A percentile compares a stretch with the other conserved stretches of the same genome.
Conservation (phyloP, 805 yeast genomes). For the Pichia membranifaciens region DNA sequence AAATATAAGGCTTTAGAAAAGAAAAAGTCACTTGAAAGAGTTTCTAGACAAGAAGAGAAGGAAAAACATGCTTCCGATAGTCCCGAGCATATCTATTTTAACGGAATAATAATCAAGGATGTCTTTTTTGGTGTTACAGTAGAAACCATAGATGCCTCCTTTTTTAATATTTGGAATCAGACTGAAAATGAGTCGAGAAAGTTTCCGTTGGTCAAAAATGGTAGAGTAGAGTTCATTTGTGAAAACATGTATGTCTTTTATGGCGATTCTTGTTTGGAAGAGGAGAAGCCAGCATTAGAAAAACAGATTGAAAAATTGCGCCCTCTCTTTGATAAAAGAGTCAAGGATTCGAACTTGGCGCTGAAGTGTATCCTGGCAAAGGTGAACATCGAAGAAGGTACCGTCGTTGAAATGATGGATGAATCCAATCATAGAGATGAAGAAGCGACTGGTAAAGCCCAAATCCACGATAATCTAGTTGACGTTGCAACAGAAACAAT, state of each 20-base stretch:
- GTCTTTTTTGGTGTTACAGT: constrained; percentile 48
- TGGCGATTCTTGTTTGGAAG: constrained; percentile 9
- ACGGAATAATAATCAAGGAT: constrained; percentile 51
- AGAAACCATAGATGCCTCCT: constrained; percentile 35
- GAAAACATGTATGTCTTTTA: constrained; percentile 21
- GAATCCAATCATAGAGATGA: background rate
- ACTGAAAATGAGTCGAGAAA: background rate
- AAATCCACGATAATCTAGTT: background rate
- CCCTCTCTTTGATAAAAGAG: constrained; percentile 29
- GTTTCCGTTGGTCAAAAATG: constrained; percentile 8
- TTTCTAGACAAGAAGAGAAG: background rate
- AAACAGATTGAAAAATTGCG: constrained; percentile 37
- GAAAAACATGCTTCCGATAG: background rate
- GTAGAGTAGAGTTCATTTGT: constrained; percentile 16
- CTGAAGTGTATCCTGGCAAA: constrained; percentile 43
- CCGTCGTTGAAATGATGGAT: constrained; percentile 25
- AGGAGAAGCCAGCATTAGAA: constrained; percentile 33
- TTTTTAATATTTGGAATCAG: constrained; percentile 11
- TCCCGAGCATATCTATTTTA: constrained; percentile 30
- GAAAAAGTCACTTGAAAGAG: constrained; percentile 18
- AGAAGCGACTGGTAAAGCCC: background rate
- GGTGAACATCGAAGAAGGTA: constrained; percentile 34
- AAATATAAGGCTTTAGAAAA: constrained; percentile 24
- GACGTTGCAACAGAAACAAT: background rate
- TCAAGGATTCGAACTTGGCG: constrained; percentile 41